phyloP scores from a whole-genome alignment of 148 eudicot species.

The Polygonum aviculare region DNA sequence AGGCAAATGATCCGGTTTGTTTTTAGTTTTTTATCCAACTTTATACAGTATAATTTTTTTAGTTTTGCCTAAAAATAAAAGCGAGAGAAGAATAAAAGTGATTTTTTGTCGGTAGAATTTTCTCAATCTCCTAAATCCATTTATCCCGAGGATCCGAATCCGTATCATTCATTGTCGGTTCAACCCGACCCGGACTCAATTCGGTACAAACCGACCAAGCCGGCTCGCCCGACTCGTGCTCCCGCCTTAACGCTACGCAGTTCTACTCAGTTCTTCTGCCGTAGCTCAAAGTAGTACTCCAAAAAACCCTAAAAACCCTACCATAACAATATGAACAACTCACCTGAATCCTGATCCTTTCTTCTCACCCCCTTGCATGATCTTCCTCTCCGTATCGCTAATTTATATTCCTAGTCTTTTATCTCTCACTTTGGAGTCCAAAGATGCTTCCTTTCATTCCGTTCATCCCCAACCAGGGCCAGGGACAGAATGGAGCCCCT shows the following conservation, averaged over 20 bases:
- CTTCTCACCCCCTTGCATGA: not conserved
- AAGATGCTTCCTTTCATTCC: conserved; percentile 25
- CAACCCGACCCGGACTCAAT: not conserved
- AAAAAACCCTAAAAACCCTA: not conserved
- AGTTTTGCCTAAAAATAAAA: no score
- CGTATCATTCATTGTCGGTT: not conserved
- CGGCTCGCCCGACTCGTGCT: not conserved
- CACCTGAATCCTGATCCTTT: not conserved
- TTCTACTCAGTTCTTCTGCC: not conserved
- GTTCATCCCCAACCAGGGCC: conserved; percentile 13
- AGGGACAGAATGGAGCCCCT: conserved; percentile 12
- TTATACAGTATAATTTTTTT: no score
- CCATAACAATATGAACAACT: not conserved
- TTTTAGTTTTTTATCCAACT: no score
- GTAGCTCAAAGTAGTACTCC: not conserved
- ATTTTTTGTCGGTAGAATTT: no score
- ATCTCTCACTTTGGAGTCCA: not conserved
- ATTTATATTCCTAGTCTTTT: not conserved
- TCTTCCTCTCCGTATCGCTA: not conserved
- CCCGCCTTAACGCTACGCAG: not conserved
- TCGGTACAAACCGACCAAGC: not conserved
- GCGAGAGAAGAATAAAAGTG: no score
- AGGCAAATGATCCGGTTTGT: no score
- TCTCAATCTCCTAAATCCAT: no score
- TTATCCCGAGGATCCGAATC: no score